These are phyloP conservation scores for Glycyrrhiza uralensis DNA, from an alignment of 306 rosid genomes.

Conservation along the genomic window DNA sequence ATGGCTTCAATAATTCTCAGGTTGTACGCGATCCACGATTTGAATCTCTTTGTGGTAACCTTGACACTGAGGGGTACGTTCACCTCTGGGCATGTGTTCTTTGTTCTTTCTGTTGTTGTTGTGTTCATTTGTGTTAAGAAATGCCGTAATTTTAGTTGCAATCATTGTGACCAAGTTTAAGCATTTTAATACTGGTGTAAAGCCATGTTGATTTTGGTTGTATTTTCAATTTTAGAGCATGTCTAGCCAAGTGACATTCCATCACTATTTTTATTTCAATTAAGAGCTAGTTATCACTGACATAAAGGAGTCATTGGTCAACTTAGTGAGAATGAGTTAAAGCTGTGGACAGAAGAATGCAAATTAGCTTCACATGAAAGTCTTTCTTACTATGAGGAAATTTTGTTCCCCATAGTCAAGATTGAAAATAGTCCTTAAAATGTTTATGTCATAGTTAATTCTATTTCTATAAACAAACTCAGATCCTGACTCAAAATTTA, in stretches of 20 bases:
- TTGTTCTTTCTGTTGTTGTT: background rate
- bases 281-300: background rate
- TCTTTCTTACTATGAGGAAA: background rate
- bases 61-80: conserved; percentile 65
- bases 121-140: background rate
- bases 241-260: background rate
- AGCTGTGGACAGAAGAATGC: background rate
- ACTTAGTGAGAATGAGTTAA: background rate
- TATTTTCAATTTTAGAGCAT: too few relatives aligned
- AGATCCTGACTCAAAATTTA: background rate
- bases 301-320: background rate
- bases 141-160: background rate
- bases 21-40: conserved; percentile 76
- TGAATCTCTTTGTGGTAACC: conserved; percentile 68
- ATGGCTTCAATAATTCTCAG: conserved; percentile 37
- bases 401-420: background rate
- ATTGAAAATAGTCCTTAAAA: background rate
- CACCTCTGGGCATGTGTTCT: background rate
- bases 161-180: background rate
- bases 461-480: background rate
- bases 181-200: background rate
- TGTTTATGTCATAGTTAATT: background rate
- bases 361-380: background rate
- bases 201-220: background rate
- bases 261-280: background rate